Percentiles rank a stretch among this genome's conserved stretches.
These are phyloP conservation scores for Lactifluus subvellereus DNA, from an alignment of 768 basidiomycete species.

Conservation along the genomic window DNA sequence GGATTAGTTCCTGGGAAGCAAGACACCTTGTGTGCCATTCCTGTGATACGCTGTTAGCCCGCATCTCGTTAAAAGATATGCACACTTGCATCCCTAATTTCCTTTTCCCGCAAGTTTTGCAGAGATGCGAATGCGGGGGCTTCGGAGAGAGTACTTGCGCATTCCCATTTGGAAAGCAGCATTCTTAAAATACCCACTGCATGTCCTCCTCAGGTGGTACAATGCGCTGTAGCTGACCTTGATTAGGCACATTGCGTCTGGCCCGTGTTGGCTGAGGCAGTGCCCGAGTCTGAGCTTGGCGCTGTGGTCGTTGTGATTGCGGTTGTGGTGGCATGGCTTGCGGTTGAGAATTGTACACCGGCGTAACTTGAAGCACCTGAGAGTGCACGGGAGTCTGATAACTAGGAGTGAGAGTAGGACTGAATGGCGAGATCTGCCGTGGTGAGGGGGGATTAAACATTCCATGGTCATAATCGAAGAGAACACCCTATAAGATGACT, in stretches of 20 bases:
- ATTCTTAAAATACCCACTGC: constrained; percentile 75
- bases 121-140: constrained; percentile 64
- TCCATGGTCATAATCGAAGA: constrained; percentile 65
- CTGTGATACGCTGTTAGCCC: constrained; percentile 35
- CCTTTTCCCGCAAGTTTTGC: constrained; percentile 54
- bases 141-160: constrained; percentile 62
- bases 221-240: neutral
- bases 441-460: constrained; percentile 68
- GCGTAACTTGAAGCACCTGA: neutral
- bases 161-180: constrained; percentile 77
- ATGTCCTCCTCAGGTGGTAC: constrained; percentile 27
- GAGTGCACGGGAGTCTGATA: constrained; percentile 13
- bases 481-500: constrained; percentile 42
- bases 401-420: constrained; percentile 1
- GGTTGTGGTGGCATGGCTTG: constrained; percentile 3
- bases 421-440: constrained; percentile 34
- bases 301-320: neutral
- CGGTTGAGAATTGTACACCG: neutral
- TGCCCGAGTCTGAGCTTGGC: neutral
- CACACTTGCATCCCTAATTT: constrained; percentile 57
- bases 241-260: constrained; percentile 29
- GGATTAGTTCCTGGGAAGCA: constrained; percentile 53
- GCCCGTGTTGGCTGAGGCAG: constrained; percentile 2
- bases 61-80: neutral
- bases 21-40: constrained; percentile 59